A percentile compares a stretch with the other conserved stretches of the same genome.
Conservation (phyloP, 2,329 filamentous ascomycete species). For the Aspergillus felis region DNA sequence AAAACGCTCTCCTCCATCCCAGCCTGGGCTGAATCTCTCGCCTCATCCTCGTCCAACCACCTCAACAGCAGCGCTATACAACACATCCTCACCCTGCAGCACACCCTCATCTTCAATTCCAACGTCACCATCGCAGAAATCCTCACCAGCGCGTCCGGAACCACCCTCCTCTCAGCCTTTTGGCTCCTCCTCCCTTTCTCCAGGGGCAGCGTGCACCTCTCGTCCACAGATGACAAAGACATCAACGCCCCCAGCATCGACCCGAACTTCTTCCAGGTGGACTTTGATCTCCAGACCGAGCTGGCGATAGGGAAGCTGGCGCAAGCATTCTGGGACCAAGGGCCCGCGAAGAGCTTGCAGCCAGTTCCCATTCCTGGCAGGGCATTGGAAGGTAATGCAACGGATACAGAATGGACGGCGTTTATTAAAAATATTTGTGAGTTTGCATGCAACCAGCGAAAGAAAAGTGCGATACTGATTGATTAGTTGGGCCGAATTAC, state of each 20-base stretch:
- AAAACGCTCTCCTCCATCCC: neutral
- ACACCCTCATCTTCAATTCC: conserved; percentile 19
- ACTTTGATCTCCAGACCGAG: conserved; percentile 12
- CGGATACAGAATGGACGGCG: neutral
- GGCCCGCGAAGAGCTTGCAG: neutral
- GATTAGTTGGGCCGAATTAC: neutral
- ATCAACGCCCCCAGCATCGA: conserved; percentile 14
- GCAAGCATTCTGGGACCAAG: neutral
- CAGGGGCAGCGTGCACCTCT: conserved; percentile 20
- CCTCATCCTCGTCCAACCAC: neutral
- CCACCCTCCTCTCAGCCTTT: conserved; percentile 14
- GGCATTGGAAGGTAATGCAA: neutral
- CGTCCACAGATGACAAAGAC: conserved; percentile 3
- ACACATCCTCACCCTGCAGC: conserved; percentile 12
- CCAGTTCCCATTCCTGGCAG: neutral
- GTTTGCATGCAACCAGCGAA: neutral
- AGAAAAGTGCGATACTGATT: neutral
- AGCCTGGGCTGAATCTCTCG: neutral
- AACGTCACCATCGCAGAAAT: conserved; percentile 19
- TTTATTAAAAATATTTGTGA: neutral
- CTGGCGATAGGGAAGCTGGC: neutral
- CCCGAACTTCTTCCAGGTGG: conserved; percentile 20
- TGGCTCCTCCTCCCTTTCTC: conserved; percentile 23
- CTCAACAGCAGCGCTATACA: neutral
- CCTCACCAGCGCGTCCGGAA: conserved; percentile 12